Percentiles rank a stretch among this genome's conserved stretches.
Evolutionary conservation across 1,139 yeast species (phyloP).

Genomic region (Magnusiomyces suaveolens): DNA sequence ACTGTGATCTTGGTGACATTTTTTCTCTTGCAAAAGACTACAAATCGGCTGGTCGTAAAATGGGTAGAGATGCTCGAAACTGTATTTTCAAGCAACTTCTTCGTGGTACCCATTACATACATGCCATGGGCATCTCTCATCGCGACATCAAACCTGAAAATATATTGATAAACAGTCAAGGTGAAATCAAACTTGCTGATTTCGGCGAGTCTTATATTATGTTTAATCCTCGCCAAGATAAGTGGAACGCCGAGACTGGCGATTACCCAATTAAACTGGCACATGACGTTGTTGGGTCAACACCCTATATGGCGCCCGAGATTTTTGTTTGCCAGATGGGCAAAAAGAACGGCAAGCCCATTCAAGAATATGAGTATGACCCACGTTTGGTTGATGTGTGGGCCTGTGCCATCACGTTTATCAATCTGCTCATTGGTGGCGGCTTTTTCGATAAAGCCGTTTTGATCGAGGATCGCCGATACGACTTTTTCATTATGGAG

Average conservation of each 20-base stretch:
- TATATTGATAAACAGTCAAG: slow-evolving; percentile 53
- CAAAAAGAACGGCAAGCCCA: slow-evolving; percentile 21
- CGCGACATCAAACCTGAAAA: slow-evolving; percentile 69
- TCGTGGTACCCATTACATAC: slow-evolving; percentile 62
- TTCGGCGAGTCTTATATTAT: slow-evolving; percentile 34
- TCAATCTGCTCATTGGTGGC: slow-evolving; percentile 57
- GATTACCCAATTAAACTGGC: slow-evolving; percentile 12
- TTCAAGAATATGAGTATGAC: slow-evolving; percentile 42
- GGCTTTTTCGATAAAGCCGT: slow-evolving; percentile 29
- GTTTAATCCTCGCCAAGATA: slow-evolving; percentile 10
- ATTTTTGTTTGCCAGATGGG: slow-evolving; percentile 36
- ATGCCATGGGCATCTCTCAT: slow-evolving; percentile 62
- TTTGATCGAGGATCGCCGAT: slow-evolving; percentile 23
- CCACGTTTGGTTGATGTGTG: slow-evolving; percentile 78
- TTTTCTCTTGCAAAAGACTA: slow-evolving; percentile 42
- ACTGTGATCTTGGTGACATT: slow-evolving; percentile 65
- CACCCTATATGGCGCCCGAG: slow-evolving; percentile 87
- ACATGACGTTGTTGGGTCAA: slow-evolving; percentile 45
- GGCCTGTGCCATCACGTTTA: slow-evolving; percentile 85
- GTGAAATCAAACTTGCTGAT: slow-evolving; percentile 62
- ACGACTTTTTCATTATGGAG: slow-evolving; percentile 19
- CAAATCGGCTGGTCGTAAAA: slow-evolving; percentile 21
- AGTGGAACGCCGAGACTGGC: slow-evolving; percentile 5
- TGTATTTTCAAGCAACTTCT: slow-evolving; percentile 64
- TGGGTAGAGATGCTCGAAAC: slow-evolving; percentile 39